Conservation (phyloP, 352 stramenopile species). For the Phytophthora megakarya region DNA sequence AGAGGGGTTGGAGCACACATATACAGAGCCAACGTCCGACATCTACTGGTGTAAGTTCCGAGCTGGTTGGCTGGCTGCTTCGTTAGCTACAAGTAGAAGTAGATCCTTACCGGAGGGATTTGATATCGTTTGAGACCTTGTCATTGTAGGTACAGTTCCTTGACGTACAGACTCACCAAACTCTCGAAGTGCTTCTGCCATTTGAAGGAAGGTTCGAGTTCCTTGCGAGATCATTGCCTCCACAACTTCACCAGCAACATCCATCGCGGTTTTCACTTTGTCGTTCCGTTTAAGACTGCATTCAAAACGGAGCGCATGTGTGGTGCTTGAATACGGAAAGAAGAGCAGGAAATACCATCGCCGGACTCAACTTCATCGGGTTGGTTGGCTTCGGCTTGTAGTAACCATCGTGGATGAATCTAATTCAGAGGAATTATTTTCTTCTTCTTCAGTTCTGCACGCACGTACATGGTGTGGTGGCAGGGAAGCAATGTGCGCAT, state of each 20-base stretch:
- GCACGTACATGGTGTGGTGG: slow-evolving; percentile 1
- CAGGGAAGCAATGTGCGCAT: slow-evolving; percentile 6
- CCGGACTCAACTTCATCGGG: slow-evolving; percentile 1
- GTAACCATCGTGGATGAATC: neutral
- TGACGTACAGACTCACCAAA: neutral
- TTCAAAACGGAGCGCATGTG: neutral
- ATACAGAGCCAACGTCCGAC: too few relatives aligned
- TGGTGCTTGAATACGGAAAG: neutral
- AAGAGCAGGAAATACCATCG: neutral
- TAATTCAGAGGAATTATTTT: slow-evolving; percentile 5
- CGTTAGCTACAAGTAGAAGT: too few relatives aligned
- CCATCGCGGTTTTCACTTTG: slow-evolving; percentile 9
- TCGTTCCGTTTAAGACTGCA: slow-evolving; percentile 6
- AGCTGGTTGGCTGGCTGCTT: too few relatives aligned
- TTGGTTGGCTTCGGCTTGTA: slow-evolving; percentile 1
- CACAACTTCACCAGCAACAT: neutral
- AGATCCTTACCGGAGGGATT: too few relatives aligned
- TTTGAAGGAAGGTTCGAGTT: neutral
- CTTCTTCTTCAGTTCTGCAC: slow-evolving; percentile 1
- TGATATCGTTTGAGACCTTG: too few relatives aligned
- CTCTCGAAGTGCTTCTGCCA: neutral
- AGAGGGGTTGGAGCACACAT: too few relatives aligned
- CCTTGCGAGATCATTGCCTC: neutral
- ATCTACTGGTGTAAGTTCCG: too few relatives aligned
- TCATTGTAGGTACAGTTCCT: neutral